Conservation (phyloP, 805 yeast genomes). For the Debaryomyces tyrocola region DNA sequence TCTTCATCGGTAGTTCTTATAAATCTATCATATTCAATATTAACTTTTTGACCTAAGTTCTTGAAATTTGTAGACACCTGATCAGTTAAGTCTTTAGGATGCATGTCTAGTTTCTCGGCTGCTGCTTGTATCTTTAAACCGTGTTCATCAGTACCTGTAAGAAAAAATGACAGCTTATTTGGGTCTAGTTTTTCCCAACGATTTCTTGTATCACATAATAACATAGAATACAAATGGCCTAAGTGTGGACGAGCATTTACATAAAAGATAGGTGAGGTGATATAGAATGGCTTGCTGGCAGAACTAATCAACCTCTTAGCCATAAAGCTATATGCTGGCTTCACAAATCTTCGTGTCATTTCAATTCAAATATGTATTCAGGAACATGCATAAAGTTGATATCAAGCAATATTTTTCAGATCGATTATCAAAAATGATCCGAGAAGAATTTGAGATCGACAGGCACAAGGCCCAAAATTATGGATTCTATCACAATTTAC, state of each 20-base stretch:
- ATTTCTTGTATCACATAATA: slow-evolving; percentile 73
- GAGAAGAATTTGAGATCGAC: no score
- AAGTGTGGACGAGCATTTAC: slow-evolving; percentile 94
- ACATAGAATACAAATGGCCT: slow-evolving; percentile 89
- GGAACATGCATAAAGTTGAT: no score
- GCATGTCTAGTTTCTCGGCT: slow-evolving; percentile 51
- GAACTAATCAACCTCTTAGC: neutral
- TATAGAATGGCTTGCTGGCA: slow-evolving; percentile 38
- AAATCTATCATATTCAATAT: slow-evolving; percentile 69
- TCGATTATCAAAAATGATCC: no score
- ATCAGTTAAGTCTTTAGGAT: slow-evolving; percentile 72
- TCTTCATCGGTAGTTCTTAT: slow-evolving; percentile 89
- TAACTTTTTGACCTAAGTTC: slow-evolving; percentile 55
- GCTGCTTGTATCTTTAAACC: slow-evolving; percentile 92
- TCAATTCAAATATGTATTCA: no score
- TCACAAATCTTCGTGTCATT: neutral
- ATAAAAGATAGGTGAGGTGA: slow-evolving; percentile 93
- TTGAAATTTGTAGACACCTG: slow-evolving; percentile 63
- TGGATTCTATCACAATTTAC: no score
- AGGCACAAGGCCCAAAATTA: no score
- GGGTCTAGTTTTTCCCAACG: slow-evolving; percentile 64
- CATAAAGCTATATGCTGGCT: neutral
- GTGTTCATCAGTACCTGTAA: slow-evolving; percentile 97
- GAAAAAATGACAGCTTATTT: slow-evolving; percentile 43
- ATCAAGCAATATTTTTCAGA: no score